Evolutionary conservation across 2,329 filamentous ascomycete genomes (phyloP).

Genomic region (Dactylonectria estremocensis): DNA sequence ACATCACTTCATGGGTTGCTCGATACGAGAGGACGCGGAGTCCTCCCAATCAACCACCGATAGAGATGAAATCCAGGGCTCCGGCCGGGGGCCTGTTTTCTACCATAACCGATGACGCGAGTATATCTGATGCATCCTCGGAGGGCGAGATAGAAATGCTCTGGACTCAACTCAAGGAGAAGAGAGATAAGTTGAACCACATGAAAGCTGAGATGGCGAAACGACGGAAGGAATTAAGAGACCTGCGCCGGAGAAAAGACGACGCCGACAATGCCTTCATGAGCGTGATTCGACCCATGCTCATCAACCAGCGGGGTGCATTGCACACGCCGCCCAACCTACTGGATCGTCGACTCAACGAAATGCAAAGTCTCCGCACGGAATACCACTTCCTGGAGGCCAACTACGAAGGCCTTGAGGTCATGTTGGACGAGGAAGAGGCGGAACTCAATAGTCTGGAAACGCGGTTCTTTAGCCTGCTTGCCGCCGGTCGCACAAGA

Average conservation of each 20-base stretch:
- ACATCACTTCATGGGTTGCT: constrained; percentile 55
- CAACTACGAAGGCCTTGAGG: constrained; percentile 56
- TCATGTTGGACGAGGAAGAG: constrained; percentile 55
- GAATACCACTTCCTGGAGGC: constrained; percentile 56
- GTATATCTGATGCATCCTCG: constrained; percentile 32
- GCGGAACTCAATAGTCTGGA: constrained; percentile 55
- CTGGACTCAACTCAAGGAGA: constrained; percentile 56
- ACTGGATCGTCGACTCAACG: constrained; percentile 50
- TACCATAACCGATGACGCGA: constrained; percentile 29
- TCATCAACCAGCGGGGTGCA: constrained; percentile 48
- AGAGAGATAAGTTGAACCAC: constrained; percentile 48
- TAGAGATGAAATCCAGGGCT: constrained; percentile 23
- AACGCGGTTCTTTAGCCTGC: constrained; percentile 56
- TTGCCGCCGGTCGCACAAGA: constrained; percentile 50
- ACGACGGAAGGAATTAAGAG: constrained; percentile 51
- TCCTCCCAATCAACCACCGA: constrained; percentile 37
- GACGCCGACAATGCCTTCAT: constrained; percentile 59
- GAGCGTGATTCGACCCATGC: constrained; percentile 55
- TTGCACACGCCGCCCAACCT: constrained; percentile 40
- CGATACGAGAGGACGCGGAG: constrained; percentile 49
- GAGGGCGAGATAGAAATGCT: constrained; percentile 53
- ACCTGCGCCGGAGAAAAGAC: constrained; percentile 53
- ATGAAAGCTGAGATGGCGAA: constrained; percentile 52
- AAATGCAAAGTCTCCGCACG: constrained; percentile 57
- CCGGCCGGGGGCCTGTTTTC: constrained; percentile 29